phyloP scores from a whole-genome alignment of 1,284 basidiomycete species.

The Macrocystidia cucumis region DNA sequence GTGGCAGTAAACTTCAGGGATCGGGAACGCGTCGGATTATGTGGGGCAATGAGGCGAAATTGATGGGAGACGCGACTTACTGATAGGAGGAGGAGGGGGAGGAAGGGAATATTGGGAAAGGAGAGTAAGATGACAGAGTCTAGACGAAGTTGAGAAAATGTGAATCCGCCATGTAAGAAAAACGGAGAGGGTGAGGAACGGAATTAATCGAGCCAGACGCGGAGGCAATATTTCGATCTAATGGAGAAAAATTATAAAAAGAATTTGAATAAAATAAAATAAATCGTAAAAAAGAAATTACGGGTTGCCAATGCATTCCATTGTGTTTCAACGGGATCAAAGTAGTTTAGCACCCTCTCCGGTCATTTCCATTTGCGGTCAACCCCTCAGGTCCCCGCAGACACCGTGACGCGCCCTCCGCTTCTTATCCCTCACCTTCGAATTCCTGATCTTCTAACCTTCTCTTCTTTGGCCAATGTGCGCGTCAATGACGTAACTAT shows the following conservation, averaged over 20 bases:
- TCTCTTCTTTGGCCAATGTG: not conserved
- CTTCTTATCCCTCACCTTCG: not conserved
- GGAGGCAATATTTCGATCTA: not conserved
- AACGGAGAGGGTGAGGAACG: too few species aligned
- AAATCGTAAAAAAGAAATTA: constrained; percentile 22
- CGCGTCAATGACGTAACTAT: constrained; percentile 3
- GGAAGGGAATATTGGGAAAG: constrained; percentile 1
- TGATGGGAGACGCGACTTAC: not conserved
- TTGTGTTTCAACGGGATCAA: constrained; percentile 32
- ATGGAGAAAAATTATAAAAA: constrained; percentile 5
- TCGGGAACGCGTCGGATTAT: constrained; percentile 9
- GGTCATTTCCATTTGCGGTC: constrained; percentile 14
- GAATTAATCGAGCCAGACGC: constrained; percentile 1
- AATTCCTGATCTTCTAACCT: constrained; percentile 2
- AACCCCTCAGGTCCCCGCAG: constrained; percentile 24
- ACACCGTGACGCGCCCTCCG: constrained; percentile 1
- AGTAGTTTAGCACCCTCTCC: constrained; percentile 18
- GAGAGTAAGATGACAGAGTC: too few species aligned
- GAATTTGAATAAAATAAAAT: constrained; percentile 18
- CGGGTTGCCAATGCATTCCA: too few species aligned
- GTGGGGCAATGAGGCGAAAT: constrained; percentile 14
- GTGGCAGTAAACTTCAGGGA: constrained; percentile 8
- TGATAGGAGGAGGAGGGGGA: not conserved
- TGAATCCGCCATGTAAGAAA: too few species aligned
- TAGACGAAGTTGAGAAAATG: too few species aligned